Conservation (phyloP, 1,139 yeast species). For the Nakaseomyces glabratus region DNA sequence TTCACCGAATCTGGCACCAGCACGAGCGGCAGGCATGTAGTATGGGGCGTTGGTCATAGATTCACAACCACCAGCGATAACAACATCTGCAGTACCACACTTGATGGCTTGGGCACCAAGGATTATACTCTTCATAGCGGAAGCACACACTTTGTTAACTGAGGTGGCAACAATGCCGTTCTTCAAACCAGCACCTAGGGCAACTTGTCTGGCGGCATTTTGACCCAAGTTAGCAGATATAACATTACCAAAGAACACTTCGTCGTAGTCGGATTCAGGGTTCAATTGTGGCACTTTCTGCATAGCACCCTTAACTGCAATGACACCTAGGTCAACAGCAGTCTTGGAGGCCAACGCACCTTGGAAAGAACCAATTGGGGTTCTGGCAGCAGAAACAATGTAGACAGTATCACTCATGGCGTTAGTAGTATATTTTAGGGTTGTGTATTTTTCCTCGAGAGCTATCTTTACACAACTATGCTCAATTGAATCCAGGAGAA, state of each 20-base stretch:
- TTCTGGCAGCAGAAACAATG: conserved; percentile 84
- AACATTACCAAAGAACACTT: conserved; percentile 87
- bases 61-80: conserved; percentile 96
- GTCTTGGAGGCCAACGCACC: conserved; percentile 68
- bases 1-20: conserved; percentile 87
- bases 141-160: conserved; percentile 94
- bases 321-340: conserved; percentile 81
- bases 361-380: conserved; percentile 92
- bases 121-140: conserved; percentile 88
- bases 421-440: not conserved
- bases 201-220: conserved; percentile 97
- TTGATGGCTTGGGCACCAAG: conserved; percentile 84
- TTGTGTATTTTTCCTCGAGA: not conserved
- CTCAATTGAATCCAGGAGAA: too few species aligned
- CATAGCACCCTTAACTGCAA: conserved; percentile 83
- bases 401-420: conserved; percentile 48
- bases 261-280: conserved; percentile 67
- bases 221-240: conserved; percentile 92
- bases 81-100: conserved; percentile 85
- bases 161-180: conserved; percentile 76
- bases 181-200: conserved; percentile 78
- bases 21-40: conserved; percentile 77
- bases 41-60: conserved; percentile 95
- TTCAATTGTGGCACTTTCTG: conserved; percentile 75
- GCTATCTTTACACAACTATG: not conserved